phyloP scores from a whole-genome alignment of 768 basidiomycete species.

The Rhodotorula diobovata region DNA sequence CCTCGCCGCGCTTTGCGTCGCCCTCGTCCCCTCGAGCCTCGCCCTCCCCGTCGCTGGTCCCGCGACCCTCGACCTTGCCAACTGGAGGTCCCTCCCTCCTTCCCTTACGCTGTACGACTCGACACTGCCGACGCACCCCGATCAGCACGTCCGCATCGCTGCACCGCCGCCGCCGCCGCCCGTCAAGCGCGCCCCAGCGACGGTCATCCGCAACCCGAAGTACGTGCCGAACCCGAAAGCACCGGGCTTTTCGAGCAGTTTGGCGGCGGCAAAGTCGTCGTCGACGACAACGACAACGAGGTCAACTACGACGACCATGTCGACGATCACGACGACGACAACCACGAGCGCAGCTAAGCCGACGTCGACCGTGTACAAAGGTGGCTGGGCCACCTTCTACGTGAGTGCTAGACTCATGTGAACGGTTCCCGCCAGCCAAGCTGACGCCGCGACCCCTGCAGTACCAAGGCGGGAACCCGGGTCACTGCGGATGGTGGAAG shows the following conservation, averaged over 20 bases:
- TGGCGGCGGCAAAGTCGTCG: neutral
- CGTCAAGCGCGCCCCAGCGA: neutral
- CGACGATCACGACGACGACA: neutral
- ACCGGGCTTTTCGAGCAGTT: conserved; percentile 7
- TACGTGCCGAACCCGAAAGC: conserved; percentile 32
- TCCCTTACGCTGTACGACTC: neutral
- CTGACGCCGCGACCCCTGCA: neutral
- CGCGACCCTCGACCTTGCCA: neutral
- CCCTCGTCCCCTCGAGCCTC: neutral
- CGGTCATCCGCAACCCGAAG: conserved; percentile 22
- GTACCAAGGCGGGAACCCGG: neutral
- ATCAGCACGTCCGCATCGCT: neutral
- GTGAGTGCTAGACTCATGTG: neutral
- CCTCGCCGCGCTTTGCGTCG: neutral
- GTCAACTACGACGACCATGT: neutral
- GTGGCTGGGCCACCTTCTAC: conserved; percentile 34
- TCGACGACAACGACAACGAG: neutral
- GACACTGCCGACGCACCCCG: neutral
- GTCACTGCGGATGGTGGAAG: neutral
- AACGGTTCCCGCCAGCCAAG: too few species aligned
- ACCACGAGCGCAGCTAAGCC: neutral
- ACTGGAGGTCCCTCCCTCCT: neutral
- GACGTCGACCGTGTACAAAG: conserved; percentile 3
- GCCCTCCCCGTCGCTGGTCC: neutral
- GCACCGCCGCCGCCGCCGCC: neutral